phyloP scores from a whole-genome alignment of 495 filamentous ascomycete species.

The Penicillium paxilli region DNA sequence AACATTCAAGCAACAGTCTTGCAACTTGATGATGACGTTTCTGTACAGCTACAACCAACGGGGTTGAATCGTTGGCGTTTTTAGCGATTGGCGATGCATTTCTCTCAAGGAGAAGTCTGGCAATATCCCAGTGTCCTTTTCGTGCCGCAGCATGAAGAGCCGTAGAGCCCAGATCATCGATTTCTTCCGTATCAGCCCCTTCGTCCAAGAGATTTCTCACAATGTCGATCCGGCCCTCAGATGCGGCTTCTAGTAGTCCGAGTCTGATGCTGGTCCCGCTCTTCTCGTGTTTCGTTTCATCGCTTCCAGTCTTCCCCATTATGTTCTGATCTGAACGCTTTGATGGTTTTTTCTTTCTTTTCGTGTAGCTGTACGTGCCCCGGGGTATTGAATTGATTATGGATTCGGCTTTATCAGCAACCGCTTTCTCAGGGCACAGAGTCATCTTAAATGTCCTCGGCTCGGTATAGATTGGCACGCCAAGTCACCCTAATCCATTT shows the following conservation, averaged over 20 bases:
- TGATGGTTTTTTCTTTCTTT: not conserved
- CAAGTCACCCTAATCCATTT: not conserved
- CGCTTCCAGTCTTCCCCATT: no score
- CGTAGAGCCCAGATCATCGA: not conserved
- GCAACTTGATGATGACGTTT: not conserved
- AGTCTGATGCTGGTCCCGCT: no score
- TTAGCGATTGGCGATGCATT: not conserved
- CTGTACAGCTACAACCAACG: not conserved
- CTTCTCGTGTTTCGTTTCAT: no score
- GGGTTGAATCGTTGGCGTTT: not conserved
- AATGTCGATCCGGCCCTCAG: not conserved
- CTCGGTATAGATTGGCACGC: not conserved
- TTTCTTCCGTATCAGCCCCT: not conserved
- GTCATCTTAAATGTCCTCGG: not conserved
- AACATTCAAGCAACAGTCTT: not conserved
- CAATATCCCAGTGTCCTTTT: not conserved
- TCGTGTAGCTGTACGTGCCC: not conserved
- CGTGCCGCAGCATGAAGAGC: not conserved
- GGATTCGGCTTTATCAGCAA: not conserved
- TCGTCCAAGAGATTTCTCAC: not conserved
- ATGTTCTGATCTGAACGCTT: no score
- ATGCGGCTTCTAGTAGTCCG: not conserved
- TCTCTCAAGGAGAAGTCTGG: not conserved
- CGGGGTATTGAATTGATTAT: no score
- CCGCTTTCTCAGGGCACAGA: not conserved